Base-by-base conservation (phyloP, 306 rosid genomes). In the Sindora glabra region DNA sequence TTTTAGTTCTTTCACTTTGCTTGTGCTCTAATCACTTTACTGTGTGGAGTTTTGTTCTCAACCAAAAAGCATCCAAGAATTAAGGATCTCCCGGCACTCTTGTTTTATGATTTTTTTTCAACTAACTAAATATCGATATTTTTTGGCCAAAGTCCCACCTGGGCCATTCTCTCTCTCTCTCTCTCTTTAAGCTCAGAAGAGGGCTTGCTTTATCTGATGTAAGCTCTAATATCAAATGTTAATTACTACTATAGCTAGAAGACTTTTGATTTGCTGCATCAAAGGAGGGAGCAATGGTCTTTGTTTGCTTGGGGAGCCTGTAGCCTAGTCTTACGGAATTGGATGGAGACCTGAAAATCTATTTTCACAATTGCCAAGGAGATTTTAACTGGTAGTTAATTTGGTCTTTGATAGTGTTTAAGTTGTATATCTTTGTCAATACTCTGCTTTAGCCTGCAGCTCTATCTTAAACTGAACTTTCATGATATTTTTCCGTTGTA, bases 271-370 rank as follows among this genome's bases (percentile, higher is more conserved):
- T 89, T 68, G 73, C 83, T 77, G 97, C 99, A 4, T 95, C 99
- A 46, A 94, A 94, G 84, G 89, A 94, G 79, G 97, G 99, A 59
- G 86, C 89, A 48, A 89, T 94, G 95, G 99, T 94, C 68, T 94
- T 94, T 70, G 97, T 94, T 69, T 89, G 74, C 99, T 95, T 1
- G 99, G 99, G 74, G 97, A 94, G 71, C 97, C 95, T 17, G 99
- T 95, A 94, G 71, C 97, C 95, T 17, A 97, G 99, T 69, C 84
- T 94, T 65, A 78, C 99, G 4, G 97, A 94, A 70, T 62, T 94
- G 65, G 61, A 47, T 47, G 99, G 99, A 72, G 99, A 94, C 79
- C 84, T 94, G 83, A 94, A 89, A 80, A 77, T 94, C 73, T 97
- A 89, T 63, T 94, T 94, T 48, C 97, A 86, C 26, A 94, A 89